Percentiles rank a stretch among this genome's conserved stretches.
These are phyloP conservation scores for Geranium incanum DNA, from an alignment of 441 rosid species.

Conservation along the genomic window DNA sequence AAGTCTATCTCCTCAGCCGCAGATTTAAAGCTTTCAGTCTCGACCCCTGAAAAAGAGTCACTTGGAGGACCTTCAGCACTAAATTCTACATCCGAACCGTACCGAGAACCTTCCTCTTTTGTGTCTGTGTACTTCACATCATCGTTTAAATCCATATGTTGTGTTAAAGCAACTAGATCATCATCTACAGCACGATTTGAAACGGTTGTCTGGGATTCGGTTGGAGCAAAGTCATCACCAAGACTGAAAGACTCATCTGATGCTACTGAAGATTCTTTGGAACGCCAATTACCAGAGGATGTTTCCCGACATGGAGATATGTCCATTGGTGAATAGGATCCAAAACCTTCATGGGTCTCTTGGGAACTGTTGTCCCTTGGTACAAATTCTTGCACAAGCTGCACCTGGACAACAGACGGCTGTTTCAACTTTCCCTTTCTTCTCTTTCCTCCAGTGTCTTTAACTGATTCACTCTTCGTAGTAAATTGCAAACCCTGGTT, in stretches of 20 bases:
- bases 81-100: constrained; percentile 25
- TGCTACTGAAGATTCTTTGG: constrained; percentile 48
- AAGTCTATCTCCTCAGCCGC: constrained; percentile 70
- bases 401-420: constrained; percentile 40
- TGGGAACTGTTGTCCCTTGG: constrained; percentile 30
- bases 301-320: constrained; percentile 61
- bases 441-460: constrained; percentile 44
- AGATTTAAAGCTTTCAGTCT: constrained; percentile 80
- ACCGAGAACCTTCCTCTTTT: constrained; percentile 31
- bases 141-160: constrained; percentile 55
- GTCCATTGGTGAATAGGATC: constrained; percentile 83
- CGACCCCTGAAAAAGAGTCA: constrained; percentile 52
- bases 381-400: constrained; percentile 45
- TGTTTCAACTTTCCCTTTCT: constrained; percentile 62
- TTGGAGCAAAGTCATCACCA: constrained; percentile 27
- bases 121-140: constrained; percentile 23
- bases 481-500: constrained; percentile 48
- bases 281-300: constrained; percentile 29
- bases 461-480: constrained; percentile 43
- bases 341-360: constrained; percentile 47
- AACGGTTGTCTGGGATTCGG: constrained; percentile 32
- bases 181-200: constrained; percentile 40
- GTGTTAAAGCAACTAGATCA: constrained; percentile 52
- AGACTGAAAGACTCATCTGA: constrained; percentile 44
- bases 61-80: constrained; percentile 40